Evolutionary conservation across 2,329 filamentous ascomycete species (phyloP).

Genomic region (Cercospora janseana): DNA sequence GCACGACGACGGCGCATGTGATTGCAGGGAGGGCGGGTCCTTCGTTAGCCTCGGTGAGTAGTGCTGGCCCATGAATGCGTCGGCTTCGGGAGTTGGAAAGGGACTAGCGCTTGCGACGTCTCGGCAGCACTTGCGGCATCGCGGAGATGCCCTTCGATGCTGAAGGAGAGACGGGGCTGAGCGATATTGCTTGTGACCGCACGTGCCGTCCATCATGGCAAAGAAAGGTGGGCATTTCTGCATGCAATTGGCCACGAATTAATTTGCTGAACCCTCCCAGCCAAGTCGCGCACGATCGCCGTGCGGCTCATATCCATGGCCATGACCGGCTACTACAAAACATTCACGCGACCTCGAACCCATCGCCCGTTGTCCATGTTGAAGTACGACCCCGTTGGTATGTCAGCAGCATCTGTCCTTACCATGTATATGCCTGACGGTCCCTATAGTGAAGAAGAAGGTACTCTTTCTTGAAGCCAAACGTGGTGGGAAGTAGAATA

Average conservation of each 20-base stretch:
- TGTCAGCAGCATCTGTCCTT: conserved; percentile 34
- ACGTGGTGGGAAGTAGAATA: conserved; percentile 60
- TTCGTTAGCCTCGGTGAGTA: conserved; percentile 1
- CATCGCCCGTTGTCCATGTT: conserved; percentile 90
- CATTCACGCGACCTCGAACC: conserved; percentile 76
- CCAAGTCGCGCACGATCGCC: conserved; percentile 85
- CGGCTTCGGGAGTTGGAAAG: neutral
- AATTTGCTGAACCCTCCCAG: conserved; percentile 46
- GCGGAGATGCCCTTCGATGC: conserved; percentile 2
- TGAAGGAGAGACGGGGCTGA: no score
- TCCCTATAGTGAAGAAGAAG: conserved; percentile 74
- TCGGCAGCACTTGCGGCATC: neutral
- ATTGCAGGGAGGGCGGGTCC: neutral
- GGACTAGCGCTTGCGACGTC: neutral
- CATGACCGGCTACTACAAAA: conserved; percentile 97
- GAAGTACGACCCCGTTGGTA: conserved; percentile 97
- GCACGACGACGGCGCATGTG: neutral
- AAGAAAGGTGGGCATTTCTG: conserved; percentile 33
- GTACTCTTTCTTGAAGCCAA: conserved; percentile 95
- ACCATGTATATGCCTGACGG: no score
- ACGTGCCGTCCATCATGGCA: conserved; percentile 26
- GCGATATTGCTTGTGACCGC: no score
- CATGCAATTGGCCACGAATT: neutral
- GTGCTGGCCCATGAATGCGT: no score
- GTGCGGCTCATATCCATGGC: conserved; percentile 98